Percentiles rank a stretch among this genome's conserved stretches.
These are phyloP conservation scores for Dactylellina drechsleri DNA, from an alignment of 2,329 filamentous ascomycete genomes.

Conservation along the genomic window DNA sequence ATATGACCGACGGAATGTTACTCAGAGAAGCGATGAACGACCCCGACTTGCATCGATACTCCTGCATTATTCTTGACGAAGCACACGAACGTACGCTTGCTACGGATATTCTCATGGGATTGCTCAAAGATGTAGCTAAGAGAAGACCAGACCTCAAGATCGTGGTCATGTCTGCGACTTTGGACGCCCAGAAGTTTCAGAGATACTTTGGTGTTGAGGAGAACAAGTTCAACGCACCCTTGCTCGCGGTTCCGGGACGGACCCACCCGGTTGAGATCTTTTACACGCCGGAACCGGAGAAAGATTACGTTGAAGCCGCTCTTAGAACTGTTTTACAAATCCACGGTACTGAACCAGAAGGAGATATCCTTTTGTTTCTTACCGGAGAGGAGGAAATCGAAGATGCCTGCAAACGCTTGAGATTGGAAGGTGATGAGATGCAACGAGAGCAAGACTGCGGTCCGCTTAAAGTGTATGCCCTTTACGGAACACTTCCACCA, in stretches of 20 bases:
- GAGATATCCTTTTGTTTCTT: slow-evolving; percentile 92
- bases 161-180: slow-evolving; percentile 97
- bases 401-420: slow-evolving; percentile 91
- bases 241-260: slow-evolving; percentile 91
- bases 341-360: slow-evolving; percentile 89
- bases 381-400: slow-evolving; percentile 99
- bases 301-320: slow-evolving; percentile 95
- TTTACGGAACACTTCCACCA: slow-evolving; percentile 92
- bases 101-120: slow-evolving; percentile 96
- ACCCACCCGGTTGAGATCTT: slow-evolving; percentile 98
- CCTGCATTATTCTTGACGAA: slow-evolving; percentile 97
- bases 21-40: slow-evolving; percentile 96
- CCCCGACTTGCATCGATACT: slow-evolving; percentile 88
- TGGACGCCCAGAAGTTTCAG: slow-evolving; percentile 98
- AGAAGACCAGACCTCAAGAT: slow-evolving; percentile 92
- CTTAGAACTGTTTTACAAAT: slow-evolving; percentile 96
- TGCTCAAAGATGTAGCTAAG: slow-evolving; percentile 87
- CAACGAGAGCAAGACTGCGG: slow-evolving; percentile 89
- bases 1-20: slow-evolving; percentile 99
- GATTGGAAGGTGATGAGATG: slow-evolving; percentile 89
- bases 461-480: slow-evolving; percentile 86
- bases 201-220: slow-evolving; percentile 79
- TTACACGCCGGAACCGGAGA: slow-evolving; percentile 94
- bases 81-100: slow-evolving; percentile 97
- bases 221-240: slow-evolving; percentile 73